A percentile compares a stretch with the other conserved stretches of the same genome.
Evolutionary conservation across 140 eudicot genomes (phyloP).

Genomic region (Flaveria floridana): DNA sequence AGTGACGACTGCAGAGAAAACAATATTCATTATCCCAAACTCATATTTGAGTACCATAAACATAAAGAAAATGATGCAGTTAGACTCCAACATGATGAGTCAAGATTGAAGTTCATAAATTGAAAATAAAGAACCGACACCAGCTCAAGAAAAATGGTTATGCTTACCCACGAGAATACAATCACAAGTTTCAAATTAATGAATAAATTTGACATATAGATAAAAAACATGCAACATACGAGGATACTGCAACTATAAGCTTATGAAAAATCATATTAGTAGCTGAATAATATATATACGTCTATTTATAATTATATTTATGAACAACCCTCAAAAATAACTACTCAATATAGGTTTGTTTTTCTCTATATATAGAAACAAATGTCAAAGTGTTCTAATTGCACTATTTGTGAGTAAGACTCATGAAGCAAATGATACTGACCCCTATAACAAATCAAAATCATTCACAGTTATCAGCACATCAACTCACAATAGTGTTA

Average conservation of each 20-base stretch:
- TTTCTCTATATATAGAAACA: neutral
- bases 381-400: neutral
- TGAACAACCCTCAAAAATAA: slow-evolving; percentile 1
- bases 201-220: neutral
- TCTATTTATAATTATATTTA: neutral
- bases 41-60: neutral
- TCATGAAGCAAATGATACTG: neutral
- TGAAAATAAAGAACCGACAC: neutral
- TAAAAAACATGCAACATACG: neutral
- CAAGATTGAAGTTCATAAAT: neutral
- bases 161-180: neutral
- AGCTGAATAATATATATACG: neutral
- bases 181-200: neutral
- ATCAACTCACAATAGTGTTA: slow-evolving; percentile 5
- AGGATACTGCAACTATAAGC: neutral
- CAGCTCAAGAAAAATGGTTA: neutral
- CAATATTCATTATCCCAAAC: slow-evolving; percentile 22
- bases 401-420: neutral
- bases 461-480: neutral
- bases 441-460: neutral
- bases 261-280: neutral
- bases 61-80: neutral
- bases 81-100: neutral
- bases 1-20: slow-evolving; percentile 72
- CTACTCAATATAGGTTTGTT: neutral